These are phyloP conservation scores for Boletus coccyginus DNA, from an alignment of 768 basidiomycete species.

Conservation along the genomic window DNA sequence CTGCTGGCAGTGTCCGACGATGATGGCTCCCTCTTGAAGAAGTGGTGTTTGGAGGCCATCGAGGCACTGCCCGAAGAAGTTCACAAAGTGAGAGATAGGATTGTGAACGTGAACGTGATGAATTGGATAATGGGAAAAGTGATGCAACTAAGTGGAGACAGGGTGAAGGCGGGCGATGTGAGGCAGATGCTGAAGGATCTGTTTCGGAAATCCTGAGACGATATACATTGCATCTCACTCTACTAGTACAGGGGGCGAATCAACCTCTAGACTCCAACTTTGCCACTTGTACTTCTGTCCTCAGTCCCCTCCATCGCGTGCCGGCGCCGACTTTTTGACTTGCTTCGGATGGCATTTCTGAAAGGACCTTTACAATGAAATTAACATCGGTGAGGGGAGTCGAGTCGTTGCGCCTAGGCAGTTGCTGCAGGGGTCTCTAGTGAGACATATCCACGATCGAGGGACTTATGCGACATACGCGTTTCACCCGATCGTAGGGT, in stretches of 20 bases:
- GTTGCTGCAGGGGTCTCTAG: constrained; percentile 40
- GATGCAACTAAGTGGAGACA: constrained; percentile 76
- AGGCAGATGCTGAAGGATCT: constrained; percentile 49
- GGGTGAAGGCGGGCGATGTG: constrained; percentile 67
- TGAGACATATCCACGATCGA: background rate
- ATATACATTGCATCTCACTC: background rate
- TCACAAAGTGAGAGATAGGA: constrained; percentile 62
- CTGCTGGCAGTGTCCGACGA: constrained; percentile 40
- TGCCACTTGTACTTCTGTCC: constrained; percentile 58
- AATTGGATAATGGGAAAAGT: constrained; percentile 45
- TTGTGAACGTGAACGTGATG: constrained; percentile 84
- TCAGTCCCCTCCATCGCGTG: constrained; percentile 85
- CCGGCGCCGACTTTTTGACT: constrained; percentile 63
- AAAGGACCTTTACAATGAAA: constrained; percentile 73
- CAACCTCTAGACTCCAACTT: constrained; percentile 10
- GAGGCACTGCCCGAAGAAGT: constrained; percentile 63
- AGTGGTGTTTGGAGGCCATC: constrained; percentile 65
- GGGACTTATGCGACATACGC: constrained; percentile 42
- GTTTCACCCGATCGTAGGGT: constrained; percentile 75
- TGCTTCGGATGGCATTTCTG: constrained; percentile 55
- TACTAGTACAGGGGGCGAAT: background rate
- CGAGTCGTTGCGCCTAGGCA: constrained; percentile 75
- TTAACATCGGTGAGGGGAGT: constrained; percentile 85
- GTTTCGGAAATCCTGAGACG: constrained; percentile 24
- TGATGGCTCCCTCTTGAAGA: constrained; percentile 40